A percentile compares a stretch with the other conserved stretches of the same genome.
These are phyloP conservation scores for Coprinopsis strossmayeri DNA, from an alignment of 768 basidiomycete species.

Conservation along the genomic window DNA sequence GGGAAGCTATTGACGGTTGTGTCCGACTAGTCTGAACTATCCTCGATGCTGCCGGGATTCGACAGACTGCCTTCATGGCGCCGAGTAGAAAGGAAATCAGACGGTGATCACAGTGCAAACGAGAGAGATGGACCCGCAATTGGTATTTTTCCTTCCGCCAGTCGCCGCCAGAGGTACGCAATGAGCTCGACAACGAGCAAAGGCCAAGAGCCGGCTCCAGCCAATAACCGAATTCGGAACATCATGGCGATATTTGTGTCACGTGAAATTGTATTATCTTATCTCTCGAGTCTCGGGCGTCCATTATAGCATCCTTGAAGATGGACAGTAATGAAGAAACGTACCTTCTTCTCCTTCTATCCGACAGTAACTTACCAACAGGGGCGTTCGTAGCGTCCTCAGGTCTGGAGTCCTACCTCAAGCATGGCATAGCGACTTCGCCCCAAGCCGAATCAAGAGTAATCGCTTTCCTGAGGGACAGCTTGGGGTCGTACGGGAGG, in stretches of 20 bases:
- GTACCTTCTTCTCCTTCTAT: slow-evolving; percentile 71
- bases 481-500: slow-evolving; percentile 70
- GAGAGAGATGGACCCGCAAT: background rate
- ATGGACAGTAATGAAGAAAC: slow-evolving; percentile 43
- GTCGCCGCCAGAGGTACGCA: too few species aligned
- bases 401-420: slow-evolving; percentile 84
- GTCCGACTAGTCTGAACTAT: background rate
- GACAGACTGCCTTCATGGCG: slow-evolving; percentile 27
- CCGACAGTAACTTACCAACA: slow-evolving; percentile 93
- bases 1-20: background rate
- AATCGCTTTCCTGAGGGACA: slow-evolving; percentile 61
- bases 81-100: background rate
- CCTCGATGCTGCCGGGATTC: slow-evolving; percentile 17
- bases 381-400: slow-evolving; percentile 95
- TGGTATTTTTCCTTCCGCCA: too few species aligned
- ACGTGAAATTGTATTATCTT: slow-evolving; percentile 12
- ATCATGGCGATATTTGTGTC: background rate
- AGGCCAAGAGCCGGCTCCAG: too few species aligned
- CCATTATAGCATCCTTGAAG: slow-evolving; percentile 6
- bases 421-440: slow-evolving; percentile 76
- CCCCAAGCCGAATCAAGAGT: slow-evolving; percentile 27
- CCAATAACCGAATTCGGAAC: background rate
- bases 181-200: too few species aligned
- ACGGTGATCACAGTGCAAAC: background rate
- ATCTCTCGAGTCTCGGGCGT: slow-evolving; percentile 5